These are phyloP conservation scores for Ceratocystis smalleyi DNA, from an alignment of 2,329 filamentous ascomycete species.

Conservation along the genomic window DNA sequence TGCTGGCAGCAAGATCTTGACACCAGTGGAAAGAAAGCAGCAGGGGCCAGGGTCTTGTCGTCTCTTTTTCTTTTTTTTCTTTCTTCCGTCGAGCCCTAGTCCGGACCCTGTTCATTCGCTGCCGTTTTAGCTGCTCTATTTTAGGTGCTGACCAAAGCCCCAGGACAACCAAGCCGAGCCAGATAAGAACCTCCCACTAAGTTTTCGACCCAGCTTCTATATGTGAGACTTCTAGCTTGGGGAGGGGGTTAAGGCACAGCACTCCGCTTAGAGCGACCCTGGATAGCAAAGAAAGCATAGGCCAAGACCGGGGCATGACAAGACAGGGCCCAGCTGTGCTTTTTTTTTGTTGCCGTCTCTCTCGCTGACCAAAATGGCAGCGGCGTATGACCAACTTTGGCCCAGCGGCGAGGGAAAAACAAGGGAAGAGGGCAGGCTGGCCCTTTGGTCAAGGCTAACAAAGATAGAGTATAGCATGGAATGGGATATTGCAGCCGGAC, in stretches of 20 bases:
- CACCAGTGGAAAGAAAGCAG: neutral
- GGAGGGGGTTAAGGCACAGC: neutral
- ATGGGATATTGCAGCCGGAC: neutral
- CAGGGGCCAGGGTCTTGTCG: neutral
- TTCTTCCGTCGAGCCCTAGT: neutral
- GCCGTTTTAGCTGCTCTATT: constrained; percentile 5
- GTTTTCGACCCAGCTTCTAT: neutral
- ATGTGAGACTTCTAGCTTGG: neutral
- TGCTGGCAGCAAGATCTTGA: neutral
- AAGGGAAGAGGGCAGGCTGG: neutral
- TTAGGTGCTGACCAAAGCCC: neutral
- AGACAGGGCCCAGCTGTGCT: neutral
- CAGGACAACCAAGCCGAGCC: neutral
- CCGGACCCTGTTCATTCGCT: neutral
- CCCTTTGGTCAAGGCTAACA: neutral
- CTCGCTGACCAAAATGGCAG: neutral
- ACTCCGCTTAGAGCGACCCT: neutral
- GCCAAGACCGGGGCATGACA: constrained; percentile 1
- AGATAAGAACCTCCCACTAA: neutral
- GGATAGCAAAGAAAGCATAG: neutral
- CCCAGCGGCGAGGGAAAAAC: neutral
- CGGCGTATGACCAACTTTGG: neutral
- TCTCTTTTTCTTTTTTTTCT: neutral
- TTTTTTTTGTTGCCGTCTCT: neutral
- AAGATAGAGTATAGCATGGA: neutral